Evolutionary conservation across 129 eudicot species (phyloP), one percentile per base, ranked within the genome.

Genomic region (Pseudognaphalium luteoalbum): DNA sequence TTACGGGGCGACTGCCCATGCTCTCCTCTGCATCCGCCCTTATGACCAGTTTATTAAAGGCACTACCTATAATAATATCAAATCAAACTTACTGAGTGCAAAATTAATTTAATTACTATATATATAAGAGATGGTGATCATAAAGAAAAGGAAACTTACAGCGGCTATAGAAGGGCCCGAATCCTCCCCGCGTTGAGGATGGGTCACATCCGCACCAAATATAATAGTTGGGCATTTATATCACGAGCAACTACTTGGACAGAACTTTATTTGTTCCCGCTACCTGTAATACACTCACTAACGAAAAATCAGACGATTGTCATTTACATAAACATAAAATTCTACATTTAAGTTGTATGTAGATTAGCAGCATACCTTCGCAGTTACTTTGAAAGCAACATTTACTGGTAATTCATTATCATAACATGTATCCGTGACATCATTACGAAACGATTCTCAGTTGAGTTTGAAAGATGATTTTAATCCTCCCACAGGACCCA

Each of bases 31-130:
- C n/a, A n/a, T n/a, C n/a, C n/a, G n/a, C n/a, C n/a, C n/a, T n/a
- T n/a, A n/a, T n/a, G n/a, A n/a, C 96, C 96, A 86, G 52, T 92
- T 96, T 90, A 89, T 88, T n/a, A 96, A 92, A 8, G 93, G 96
- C 37, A 92, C 98, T 7, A 92, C 97, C 97, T 87, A 76, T n/a
- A 74, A 56, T 39, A 12, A 22, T 7, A 33, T 39, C 22, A 47
- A 44, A 42, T 25, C 5, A 21, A 17, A 25, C 28, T 25, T 25
- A 25, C 0, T 25, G 28, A 25, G 28, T 25, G 28, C 28, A 25
- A 0, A 25, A 25, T 25, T 25, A 25, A 25, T 25, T 25, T 25
- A 25, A 25, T 25, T 25, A 1, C 28, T 25, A 25, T 25, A n/a
- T 16, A 44, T 35, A 2, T 2, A 35, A 92, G 86, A 0, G 98